Evolutionary conservation across 2,329 filamentous ascomycete genomes (phyloP).

Genomic region (Stemphylium lycopersici): DNA sequence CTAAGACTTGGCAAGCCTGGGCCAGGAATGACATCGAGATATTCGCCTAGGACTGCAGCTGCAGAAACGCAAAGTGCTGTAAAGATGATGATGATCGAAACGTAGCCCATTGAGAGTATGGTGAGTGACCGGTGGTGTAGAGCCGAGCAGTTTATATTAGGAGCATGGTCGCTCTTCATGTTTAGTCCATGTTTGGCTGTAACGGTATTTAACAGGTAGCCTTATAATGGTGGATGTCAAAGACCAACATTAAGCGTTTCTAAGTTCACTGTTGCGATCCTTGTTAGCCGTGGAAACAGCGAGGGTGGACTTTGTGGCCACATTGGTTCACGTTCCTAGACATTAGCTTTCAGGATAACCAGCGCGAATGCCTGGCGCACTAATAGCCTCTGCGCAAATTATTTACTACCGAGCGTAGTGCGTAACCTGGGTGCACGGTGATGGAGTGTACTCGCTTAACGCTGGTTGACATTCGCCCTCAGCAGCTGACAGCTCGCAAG

Average conservation of each 20-base stretch:
- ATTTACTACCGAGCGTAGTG: neutral
- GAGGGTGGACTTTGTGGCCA: neutral
- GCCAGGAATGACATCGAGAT: neutral
- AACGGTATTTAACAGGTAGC: too few relatives aligned
- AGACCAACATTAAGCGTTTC: neutral
- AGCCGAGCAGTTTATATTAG: neutral
- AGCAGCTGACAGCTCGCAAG: neutral
- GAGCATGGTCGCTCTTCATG: neutral
- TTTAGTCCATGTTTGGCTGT: neutral
- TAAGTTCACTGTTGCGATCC: neutral
- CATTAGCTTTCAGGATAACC: neutral
- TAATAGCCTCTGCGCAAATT: neutral
- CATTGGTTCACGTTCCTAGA: neutral
- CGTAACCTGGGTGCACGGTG: neutral
- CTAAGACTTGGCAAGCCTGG: constrained; percentile 11
- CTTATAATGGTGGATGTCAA: neutral
- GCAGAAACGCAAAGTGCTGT: neutral
- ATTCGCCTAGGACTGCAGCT: neutral
- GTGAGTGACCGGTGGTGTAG: too few relatives aligned
- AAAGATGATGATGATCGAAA: neutral
- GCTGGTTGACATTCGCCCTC: neutral
- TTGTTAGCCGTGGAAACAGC: neutral
- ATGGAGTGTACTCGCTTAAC: neutral
- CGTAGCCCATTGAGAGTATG: neutral
- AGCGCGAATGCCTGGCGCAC: neutral